Evolutionary conservation across 176 grass and related monocot genomes (phyloP).

Genomic region (Oryza punctata): DNA sequence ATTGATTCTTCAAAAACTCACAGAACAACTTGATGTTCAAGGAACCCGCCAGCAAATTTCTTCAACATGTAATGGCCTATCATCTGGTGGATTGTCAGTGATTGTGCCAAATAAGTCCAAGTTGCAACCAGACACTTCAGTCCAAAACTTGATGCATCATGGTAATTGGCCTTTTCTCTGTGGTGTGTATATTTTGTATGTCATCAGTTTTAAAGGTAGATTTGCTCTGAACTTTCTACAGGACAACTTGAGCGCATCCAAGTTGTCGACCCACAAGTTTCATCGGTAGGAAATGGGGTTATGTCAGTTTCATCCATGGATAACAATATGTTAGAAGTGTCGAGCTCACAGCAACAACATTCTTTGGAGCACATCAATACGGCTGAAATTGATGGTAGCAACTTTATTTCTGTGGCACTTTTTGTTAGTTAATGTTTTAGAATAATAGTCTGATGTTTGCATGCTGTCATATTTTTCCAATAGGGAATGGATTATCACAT

Average conservation of each 20-base stretch:
- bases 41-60: background rate
- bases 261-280: background rate
- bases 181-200: background rate
- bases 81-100: background rate
- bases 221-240: background rate
- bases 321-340: background rate
- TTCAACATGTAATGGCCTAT: background rate
- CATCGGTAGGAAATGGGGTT: background rate
- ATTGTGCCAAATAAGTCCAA: background rate
- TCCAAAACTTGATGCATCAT: background rate
- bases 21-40: background rate
- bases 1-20: background rate
- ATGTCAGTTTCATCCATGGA: background rate
- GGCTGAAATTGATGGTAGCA: background rate
- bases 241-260: background rate
- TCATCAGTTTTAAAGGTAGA: background rate
- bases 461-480: background rate
- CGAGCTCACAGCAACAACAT: background rate
- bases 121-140: background rate
- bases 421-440: background rate
- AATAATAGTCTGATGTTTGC: background rate
- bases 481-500: background rate
- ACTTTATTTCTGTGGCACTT: background rate
- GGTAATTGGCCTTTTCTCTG: background rate
- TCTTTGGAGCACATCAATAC: background rate